These are phyloP conservation scores for Saccharomyces hybrid DNA, from an alignment of 1,139 yeast genomes.

Conservation along the genomic window DNA sequence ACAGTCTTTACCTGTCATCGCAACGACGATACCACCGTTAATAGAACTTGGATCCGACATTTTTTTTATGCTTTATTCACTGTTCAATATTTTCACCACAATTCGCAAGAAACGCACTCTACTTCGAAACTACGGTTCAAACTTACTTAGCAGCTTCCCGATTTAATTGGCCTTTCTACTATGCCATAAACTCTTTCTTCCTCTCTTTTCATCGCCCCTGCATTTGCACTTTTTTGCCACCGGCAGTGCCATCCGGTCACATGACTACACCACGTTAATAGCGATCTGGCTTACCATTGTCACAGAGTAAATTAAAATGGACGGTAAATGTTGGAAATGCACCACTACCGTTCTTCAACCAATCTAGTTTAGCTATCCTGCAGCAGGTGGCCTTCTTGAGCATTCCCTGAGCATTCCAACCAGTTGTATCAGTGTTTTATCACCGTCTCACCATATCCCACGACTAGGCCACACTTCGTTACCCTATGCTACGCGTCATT, in stretches of 20 bases:
- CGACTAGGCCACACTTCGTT: background rate
- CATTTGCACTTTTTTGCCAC: background rate
- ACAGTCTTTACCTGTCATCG: constrained; percentile 98
- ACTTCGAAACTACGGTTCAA: background rate
- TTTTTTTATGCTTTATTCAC: background rate
- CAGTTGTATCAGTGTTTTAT: background rate
- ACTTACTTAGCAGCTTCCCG: background rate
- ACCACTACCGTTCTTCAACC: background rate
- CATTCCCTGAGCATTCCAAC: no score
- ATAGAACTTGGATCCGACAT: constrained; percentile 52
- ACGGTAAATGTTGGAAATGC: no score
- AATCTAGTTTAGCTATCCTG: background rate
- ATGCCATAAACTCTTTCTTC: background rate
- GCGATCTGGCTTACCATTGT: background rate
- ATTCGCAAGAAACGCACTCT: background rate
- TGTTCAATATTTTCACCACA: background rate
- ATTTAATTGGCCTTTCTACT: background rate
- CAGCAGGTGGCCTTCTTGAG: background rate
- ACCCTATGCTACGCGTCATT: background rate
- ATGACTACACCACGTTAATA: background rate
- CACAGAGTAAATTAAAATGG: background rate
- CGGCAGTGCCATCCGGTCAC: background rate
- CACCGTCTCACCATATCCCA: background rate
- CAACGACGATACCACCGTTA: constrained; percentile 88
- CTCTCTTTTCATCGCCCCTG: background rate